Percentiles rank a stretch among this genome's conserved stretches.
Evolutionary conservation across 257 asterid species (phyloP).

Genomic region (Euphrasia confusa): DNA sequence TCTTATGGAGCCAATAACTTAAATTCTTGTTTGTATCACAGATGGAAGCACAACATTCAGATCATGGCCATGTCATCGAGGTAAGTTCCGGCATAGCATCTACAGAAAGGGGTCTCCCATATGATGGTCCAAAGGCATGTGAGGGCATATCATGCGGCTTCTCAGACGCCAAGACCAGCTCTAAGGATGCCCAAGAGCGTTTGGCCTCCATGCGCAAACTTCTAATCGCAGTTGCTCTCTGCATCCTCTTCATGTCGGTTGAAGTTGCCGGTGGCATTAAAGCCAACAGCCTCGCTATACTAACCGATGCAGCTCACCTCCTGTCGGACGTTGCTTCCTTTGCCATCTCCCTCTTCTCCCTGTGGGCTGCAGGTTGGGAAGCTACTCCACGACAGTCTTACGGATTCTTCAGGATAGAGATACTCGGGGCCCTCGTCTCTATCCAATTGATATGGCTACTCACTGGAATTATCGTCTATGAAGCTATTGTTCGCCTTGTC

Average conservation of each 20-base stretch:
- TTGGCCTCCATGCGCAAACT: constrained; percentile 74
- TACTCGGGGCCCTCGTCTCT: constrained; percentile 81
- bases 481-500: constrained; percentile 67
- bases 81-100: constrained; percentile 34
- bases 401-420: constrained; percentile 85
- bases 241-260: constrained; percentile 70
- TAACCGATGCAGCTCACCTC: constrained; percentile 88
- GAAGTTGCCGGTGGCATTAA: constrained; percentile 83
- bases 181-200: constrained; percentile 71
- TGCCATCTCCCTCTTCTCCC: constrained; percentile 78
- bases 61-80: constrained; percentile 50
- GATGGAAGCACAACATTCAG: constrained; percentile 56
- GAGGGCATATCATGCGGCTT: constrained; percentile 80
- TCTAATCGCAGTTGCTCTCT: constrained; percentile 56
- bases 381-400: constrained; percentile 93
- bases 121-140: constrained; percentile 49
- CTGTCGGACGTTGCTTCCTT: constrained; percentile 92
- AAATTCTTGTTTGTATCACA: constrained; percentile 28
- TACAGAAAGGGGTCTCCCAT: constrained; percentile 30
- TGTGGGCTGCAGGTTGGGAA: constrained; percentile 98
- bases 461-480: constrained; percentile 85
- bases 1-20: not conserved
- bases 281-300: constrained; percentile 85
- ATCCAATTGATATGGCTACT: constrained; percentile 95
- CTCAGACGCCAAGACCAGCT: constrained; percentile 53